Conservation (phyloP, 257 asterid genomes). For the Dorcoceras hygrometricum region DNA sequence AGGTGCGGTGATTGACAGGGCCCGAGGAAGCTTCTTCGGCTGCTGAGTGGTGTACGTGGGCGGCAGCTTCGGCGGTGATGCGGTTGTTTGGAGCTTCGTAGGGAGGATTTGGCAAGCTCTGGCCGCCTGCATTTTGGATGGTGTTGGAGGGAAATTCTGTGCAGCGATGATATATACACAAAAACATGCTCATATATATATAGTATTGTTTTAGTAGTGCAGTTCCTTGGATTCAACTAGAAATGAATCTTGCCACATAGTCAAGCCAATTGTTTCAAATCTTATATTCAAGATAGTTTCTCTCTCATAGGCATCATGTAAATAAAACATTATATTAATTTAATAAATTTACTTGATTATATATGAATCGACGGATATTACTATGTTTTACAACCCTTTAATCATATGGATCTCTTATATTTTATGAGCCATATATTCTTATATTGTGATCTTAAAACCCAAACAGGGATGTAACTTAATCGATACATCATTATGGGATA, state of each 20-base stretch:
- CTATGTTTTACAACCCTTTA: too few relatives aligned
- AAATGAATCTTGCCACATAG: not conserved
- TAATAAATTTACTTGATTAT: too few relatives aligned
- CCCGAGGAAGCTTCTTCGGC: slow-evolving; percentile 42
- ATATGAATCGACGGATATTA: too few relatives aligned
- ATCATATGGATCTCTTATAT: too few relatives aligned
- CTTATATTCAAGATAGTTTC: not conserved
- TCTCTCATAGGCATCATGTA: not conserved
- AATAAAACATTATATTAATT: too few relatives aligned
- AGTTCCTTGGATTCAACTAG: not conserved
- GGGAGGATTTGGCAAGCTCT: slow-evolving; percentile 56
- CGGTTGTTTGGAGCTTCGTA: slow-evolving; percentile 35
- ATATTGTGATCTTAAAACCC: too few relatives aligned
- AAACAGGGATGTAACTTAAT: too few relatives aligned
- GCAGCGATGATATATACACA: not conserved
- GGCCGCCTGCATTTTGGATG: slow-evolving; percentile 62
- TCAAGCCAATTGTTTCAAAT: not conserved
- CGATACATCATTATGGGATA: too few relatives aligned
- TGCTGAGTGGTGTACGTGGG: slow-evolving; percentile 38
- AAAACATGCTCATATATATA: too few relatives aligned
- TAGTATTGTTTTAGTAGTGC: too few relatives aligned
- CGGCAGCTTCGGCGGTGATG: slow-evolving; percentile 40
- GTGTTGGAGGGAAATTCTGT: not conserved
- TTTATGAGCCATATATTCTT: too few relatives aligned
- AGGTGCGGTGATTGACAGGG: slow-evolving; percentile 55